Conservation (phyloP, 345 rosid species). For the Firmiana major region DNA sequence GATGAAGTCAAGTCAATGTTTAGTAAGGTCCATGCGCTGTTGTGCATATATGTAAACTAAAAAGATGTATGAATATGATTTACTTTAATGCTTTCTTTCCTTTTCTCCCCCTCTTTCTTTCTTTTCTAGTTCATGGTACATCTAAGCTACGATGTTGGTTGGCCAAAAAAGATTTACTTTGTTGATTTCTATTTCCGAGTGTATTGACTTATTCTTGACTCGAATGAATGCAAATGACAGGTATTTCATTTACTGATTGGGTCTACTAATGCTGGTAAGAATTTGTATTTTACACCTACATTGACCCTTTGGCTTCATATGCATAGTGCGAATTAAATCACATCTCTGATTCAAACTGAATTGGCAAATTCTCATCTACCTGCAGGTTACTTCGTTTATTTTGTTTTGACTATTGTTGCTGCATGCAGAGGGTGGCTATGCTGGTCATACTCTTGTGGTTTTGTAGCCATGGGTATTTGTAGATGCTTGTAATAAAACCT, state of each 20-base stretch:
- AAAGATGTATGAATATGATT: background rate
- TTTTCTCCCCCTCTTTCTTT: background rate
- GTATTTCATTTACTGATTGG: slow-evolving; percentile 64
- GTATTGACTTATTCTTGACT: slow-evolving; percentile 16
- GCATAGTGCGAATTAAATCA: background rate
- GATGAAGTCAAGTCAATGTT: background rate
- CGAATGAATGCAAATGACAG: slow-evolving; percentile 34
- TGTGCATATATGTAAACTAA: background rate
- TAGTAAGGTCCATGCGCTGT: background rate
- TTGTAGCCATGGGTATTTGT: slow-evolving; percentile 60
- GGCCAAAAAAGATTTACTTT: background rate
- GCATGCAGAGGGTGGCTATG: slow-evolving; percentile 48
- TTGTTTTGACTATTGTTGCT: slow-evolving; percentile 42
- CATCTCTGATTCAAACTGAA: slow-evolving; percentile 1
- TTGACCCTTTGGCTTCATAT: background rate
- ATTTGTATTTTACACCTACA: background rate
- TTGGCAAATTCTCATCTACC: slow-evolving; percentile 3
- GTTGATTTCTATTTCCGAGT: slow-evolving; percentile 12
- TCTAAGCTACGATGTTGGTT: background rate
- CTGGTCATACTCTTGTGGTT: slow-evolving; percentile 61
- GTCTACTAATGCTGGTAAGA: slow-evolving; percentile 51
- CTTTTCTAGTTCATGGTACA: background rate
- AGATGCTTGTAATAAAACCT: background rate
- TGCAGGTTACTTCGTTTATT: slow-evolving; percentile 56
- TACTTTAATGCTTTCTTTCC: background rate